Evolutionary conservation across 768 basidiomycete species (phyloP), one percentile per base, ranked within the genome.

Genomic region (Amyloporia xantha): DNA sequence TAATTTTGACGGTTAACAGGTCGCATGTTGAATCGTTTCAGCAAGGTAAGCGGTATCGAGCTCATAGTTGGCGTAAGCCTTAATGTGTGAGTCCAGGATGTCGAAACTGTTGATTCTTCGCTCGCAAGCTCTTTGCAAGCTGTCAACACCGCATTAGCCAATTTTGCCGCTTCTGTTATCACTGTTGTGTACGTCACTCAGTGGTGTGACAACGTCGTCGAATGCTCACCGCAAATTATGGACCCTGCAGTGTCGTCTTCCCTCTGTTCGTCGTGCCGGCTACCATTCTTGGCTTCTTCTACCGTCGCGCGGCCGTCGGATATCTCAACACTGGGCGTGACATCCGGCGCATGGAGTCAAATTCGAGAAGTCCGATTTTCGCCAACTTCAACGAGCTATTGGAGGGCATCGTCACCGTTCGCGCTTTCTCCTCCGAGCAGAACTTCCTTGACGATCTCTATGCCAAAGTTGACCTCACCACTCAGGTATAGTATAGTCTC

Each of bases 371-470:
- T 0, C 87, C 91, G 0, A 90, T 91, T 52, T 90, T 85, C 66
- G 84, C 85, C 5, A 86, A 84, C 48, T 92, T 91, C 54, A 79
- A 79, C 11, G 90, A 91, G 59, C 66, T 93, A 9, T 65, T 95
- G 17, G 87, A 92, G 44, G 91, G 91, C 20, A 88, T 94, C 39
- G 87, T 92, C n/a, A 92, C 91, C 4, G 87, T 95, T 36, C 78
- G 93, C 49, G 93, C 93, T 0, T 97, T 95, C 68, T 84, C 86
- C 0, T 85, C 82, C 0, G 91, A 95, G 61, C 68, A 69, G 35
- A 70, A 78, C 4, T 95, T 97, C 73, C 68, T 93, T 56, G 76
- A 86, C 47, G 76, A 76, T 50, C 67, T 94, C 3, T 87, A 89
- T 60, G 55, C 55, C 1, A 90, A 88, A 62, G 76, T 92, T 25